Evolutionary conservation across 352 stramenopile species (phyloP), one percentile per base, ranked within the genome.

Genomic region (Globisporangium alternatum): DNA sequence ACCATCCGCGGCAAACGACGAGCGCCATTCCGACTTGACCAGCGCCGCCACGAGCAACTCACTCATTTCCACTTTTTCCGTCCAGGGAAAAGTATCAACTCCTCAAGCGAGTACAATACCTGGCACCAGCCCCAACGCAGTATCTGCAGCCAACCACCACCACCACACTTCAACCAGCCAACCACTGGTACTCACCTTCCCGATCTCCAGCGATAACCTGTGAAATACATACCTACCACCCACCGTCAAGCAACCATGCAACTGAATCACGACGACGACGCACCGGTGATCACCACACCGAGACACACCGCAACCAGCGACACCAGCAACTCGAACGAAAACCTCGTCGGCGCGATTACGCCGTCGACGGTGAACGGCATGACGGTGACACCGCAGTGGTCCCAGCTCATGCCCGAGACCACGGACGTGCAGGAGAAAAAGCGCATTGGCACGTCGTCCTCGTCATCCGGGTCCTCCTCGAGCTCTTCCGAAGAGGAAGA

Each of bases 31-130:
- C 43, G 17, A 52, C 15, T 54, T 21, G 21, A 21, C 45, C n/a
- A 47, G 7, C 21, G 8, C n/a, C 37, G 6, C 25, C 28, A 48
- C 21, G 5, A 57, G 35, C 13, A 64, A 53, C 44, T 71, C 65
- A 71, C 33, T 71, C 65, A 71, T 63, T 71, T 67, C 41, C 65
- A 71, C 65, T 71, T 71, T 70, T 67, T 64, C 65, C 60, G 31
- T 64, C 25, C 22, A 31, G 41, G 64, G 48, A 58, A 69, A 71
- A 71, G 65, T 71, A 71, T 55, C 60, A 37, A 52, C 52, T 59
- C 49, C 44, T 2, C 41, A 56, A n/a, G 30, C 21, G 52, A 66
- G 61, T 66, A 66, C 48, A 44, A 37, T 41, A 37, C 21, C 35
- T 28, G 22, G 22, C 33, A 33, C 5, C 31, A 41, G 30, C 21